Base-by-base conservation (phyloP, 768 basidiomycete species). In the Lentinula edodes region DNA sequence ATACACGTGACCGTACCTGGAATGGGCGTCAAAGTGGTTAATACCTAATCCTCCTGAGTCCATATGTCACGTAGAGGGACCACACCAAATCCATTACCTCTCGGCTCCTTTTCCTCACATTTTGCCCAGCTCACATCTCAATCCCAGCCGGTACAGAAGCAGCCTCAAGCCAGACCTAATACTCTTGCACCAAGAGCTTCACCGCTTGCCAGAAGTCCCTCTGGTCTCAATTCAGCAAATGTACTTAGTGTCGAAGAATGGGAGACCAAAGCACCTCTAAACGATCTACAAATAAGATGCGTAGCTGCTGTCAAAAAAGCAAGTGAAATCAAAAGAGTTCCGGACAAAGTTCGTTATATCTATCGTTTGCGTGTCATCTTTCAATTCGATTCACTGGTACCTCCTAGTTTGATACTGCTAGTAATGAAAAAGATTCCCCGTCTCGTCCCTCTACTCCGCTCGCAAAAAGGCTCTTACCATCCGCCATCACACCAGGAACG, bases 171-270 rank as follows among this genome's bases (percentile, higher is more conserved):
- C 13, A 56, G 55, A 56, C 39, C 18, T 5, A 43, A 38, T 46
- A 43, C 56, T n/a, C 56, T 51, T 34, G 32, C 58, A 13, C 34
- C 58, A 23, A 59, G 34, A 59, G 20, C 58, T 48, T 59, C 58
- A 13, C 43, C 58, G n/a, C 58, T 59, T 50, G 28, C 58, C 9
- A 48, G 45, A 51, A 51, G 34, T 36, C 34, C 58, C 16, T 35
- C 43, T 16, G 54, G 54, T 9, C 67, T 68, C 5, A 72, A 68
- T 50, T 51, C 70, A 18, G 85, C 79, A 67, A 69, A 75, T 1
- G 75, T 76, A 1, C 77, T 92, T 39, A 87, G 78, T 45, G 78
- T 96, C 3, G 95, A 97, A 70, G 93, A 96, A 75, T 98, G 95
- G 95, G 95, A 97, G 66, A 73, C 84, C 0, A 89, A 84, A 65